These are phyloP conservation scores for Physaria fendleri DNA, from an alignment of 345 rosid species.

Conservation along the genomic window DNA sequence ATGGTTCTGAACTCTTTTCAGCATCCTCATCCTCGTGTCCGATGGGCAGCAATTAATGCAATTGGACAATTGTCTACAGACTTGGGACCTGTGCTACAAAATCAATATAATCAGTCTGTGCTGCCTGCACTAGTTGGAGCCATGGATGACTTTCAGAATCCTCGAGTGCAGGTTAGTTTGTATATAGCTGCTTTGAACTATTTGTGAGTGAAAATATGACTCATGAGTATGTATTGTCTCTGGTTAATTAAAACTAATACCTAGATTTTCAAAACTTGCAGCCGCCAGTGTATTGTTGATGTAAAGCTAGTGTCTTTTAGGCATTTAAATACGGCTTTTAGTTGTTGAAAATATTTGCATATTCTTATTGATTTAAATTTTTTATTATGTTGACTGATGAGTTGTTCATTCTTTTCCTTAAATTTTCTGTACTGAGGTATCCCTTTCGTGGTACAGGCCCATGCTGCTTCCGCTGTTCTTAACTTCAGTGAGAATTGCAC, in stretches of 20 bases:
- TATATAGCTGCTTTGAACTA: not conserved
- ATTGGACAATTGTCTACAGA: constrained; percentile 69
- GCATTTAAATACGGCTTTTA: not conserved
- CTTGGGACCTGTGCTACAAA: constrained; percentile 70
- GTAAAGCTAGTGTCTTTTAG: not conserved
- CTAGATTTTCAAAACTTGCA: not conserved
- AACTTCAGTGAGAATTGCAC: constrained; percentile 70
- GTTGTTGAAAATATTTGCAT: not conserved
- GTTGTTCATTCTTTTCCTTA: not conserved
- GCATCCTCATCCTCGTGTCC: constrained; percentile 63
- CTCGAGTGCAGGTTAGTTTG: constrained; percentile 70
- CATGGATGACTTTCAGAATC: constrained; percentile 69
- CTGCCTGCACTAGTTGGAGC: constrained; percentile 57
- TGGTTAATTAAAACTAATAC: not conserved
- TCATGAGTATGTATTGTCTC: not conserved
- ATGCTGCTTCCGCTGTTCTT: constrained; percentile 78
- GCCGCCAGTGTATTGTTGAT: not conserved
- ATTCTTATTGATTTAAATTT: constrained; percentile 3
- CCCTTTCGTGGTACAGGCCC: constrained; percentile 39
- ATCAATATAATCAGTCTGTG: constrained; percentile 49
- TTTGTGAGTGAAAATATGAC: not conserved
- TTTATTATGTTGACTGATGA: not conserved
- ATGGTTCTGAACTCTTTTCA: constrained; percentile 62
- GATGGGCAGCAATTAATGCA: constrained; percentile 79
- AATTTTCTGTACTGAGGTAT: not conserved